These are phyloP conservation scores for Trypanosomatidae sp. DNA, from an alignment of 208 protist species.

Conservation along the genomic window DNA sequence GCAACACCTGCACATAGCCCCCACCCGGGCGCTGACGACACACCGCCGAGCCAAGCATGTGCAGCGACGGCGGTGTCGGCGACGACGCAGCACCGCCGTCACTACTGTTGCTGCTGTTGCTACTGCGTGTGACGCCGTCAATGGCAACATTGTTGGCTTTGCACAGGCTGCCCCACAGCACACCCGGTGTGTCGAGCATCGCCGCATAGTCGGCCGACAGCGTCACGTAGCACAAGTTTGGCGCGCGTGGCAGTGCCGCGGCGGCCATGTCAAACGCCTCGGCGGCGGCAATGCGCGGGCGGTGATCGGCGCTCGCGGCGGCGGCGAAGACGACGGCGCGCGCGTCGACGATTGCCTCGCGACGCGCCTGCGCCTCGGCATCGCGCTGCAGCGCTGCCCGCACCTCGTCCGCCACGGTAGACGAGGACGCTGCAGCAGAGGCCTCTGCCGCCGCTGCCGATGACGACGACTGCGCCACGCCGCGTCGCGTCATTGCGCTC, in stretches of 20 bases:
- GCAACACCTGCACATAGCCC: conserved; percentile 70
- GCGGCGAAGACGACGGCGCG: conserved; percentile 62
- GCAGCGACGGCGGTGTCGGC: conserved; percentile 47
- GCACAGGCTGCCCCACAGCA: conserved; percentile 82
- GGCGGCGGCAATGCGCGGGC: conserved; percentile 62
- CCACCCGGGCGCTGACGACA: conserved; percentile 67
- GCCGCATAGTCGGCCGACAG: conserved; percentile 60
- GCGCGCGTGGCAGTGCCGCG: conserved; percentile 49
- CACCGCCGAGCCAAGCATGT: conserved; percentile 68
- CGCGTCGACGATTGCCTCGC: conserved; percentile 44
- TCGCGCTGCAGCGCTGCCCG: no score
- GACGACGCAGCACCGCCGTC: no score
- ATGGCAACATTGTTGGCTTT: conserved; percentile 28
- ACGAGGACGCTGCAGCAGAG: no score
- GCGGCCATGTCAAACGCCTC: conserved; percentile 81
- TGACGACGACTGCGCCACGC: no score
- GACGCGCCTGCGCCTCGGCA: no score
- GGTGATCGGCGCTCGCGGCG: conserved; percentile 62
- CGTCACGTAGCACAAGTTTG: conserved; percentile 79
- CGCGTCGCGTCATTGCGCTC: no score
- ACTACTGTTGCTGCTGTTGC: no score
- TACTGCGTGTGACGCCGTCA: no score
- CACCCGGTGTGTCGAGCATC: conserved; percentile 77
- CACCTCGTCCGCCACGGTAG: no score
- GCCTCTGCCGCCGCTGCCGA: no score